phyloP scores from a whole-genome alignment of 2,329 filamentous ascomycete species.

The Gyromitra esculenta region DNA sequence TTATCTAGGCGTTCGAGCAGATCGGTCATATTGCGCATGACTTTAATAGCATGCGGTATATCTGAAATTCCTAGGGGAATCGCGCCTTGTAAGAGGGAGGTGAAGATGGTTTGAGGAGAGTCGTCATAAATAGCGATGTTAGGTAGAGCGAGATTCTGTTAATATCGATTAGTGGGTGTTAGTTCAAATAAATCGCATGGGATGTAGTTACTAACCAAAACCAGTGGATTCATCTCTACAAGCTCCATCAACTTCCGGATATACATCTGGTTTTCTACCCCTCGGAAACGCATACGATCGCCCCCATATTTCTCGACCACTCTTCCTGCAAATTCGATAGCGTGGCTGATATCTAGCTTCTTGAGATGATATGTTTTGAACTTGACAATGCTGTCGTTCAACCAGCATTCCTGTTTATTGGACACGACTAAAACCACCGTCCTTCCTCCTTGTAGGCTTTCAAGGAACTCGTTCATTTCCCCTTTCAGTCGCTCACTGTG shows the following conservation, averaged over 20 bases:
- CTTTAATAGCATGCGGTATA: slow-evolving; percentile 16
- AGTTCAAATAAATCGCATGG: not conserved
- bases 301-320: slow-evolving; percentile 20
- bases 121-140: slow-evolving; percentile 21
- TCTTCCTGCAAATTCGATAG: slow-evolving; percentile 16
- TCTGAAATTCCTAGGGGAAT: slow-evolving; percentile 3
- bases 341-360: slow-evolving; percentile 15
- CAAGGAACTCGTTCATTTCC: slow-evolving; percentile 45
- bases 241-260: slow-evolving; percentile 34
- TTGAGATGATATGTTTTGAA: slow-evolving; percentile 39
- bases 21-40: slow-evolving; percentile 16
- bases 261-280: slow-evolving; percentile 28
- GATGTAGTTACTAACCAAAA: slow-evolving; percentile 35
- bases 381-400: slow-evolving; percentile 40
- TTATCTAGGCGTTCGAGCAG: slow-evolving; percentile 32
- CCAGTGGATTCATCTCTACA: slow-evolving; percentile 39
- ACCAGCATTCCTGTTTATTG: slow-evolving; percentile 38
- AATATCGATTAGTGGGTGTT: slow-evolving; percentile 7
- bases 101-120: slow-evolving; percentile 17
- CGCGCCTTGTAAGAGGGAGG: slow-evolving; percentile 28
- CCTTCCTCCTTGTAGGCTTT: slow-evolving; percentile 34
- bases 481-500: slow-evolving; percentile 26
- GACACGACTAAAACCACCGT: slow-evolving; percentile 39
- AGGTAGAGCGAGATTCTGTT: slow-evolving; percentile 33
- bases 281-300: slow-evolving; percentile 26